These are phyloP conservation scores for Hypoxylon cercidicola DNA, from an alignment of 495 filamentous ascomycete species.

Conservation along the genomic window DNA sequence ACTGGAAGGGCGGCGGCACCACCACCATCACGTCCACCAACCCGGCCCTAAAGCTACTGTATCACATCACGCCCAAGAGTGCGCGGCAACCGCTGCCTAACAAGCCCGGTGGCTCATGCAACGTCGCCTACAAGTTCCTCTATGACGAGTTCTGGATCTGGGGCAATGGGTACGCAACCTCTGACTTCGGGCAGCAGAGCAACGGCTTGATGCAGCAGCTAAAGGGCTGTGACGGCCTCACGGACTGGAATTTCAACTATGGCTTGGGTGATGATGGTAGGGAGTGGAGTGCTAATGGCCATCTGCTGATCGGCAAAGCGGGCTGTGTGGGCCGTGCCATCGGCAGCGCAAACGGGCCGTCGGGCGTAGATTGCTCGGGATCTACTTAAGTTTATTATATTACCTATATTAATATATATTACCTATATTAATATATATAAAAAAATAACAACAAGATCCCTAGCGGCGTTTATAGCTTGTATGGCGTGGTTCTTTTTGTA, in stretches of 20 bases:
- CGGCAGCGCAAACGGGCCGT: slow-evolving; percentile 15
- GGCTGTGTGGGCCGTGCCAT: slow-evolving; percentile 19
- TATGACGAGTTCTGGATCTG: slow-evolving; percentile 22
- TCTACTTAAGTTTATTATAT: no score
- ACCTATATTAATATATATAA: no score
- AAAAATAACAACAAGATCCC: no score
- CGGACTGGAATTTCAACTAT: slow-evolving; percentile 15
- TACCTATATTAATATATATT: no score
- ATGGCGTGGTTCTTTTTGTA: no score
- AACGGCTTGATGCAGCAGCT: slow-evolving; percentile 17
- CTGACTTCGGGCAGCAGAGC: slow-evolving; percentile 16
- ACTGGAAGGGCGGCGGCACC: slow-evolving; percentile 50
- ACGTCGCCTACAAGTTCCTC: slow-evolving; percentile 23
- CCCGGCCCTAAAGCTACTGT: slow-evolving; percentile 26
- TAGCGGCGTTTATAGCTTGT: no score
- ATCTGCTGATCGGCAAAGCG: slow-evolving; percentile 18
- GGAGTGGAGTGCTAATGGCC: slow-evolving; percentile 20
- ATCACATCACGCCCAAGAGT: slow-evolving; percentile 35
- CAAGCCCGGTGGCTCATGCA: slow-evolving; percentile 28
- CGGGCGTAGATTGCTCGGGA: slow-evolving; percentile 13
- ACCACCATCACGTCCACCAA: slow-evolving; percentile 15
- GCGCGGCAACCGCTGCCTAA: slow-evolving; percentile 20
- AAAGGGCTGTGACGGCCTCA: slow-evolving; percentile 16
- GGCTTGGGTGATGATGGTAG: slow-evolving; percentile 19
- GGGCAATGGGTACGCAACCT: slow-evolving; percentile 19